Percentiles rank a stretch among this genome's conserved stretches.
These are phyloP conservation scores for Mimosa bimucronata DNA, from an alignment of 306 rosid species.

Conservation along the genomic window DNA sequence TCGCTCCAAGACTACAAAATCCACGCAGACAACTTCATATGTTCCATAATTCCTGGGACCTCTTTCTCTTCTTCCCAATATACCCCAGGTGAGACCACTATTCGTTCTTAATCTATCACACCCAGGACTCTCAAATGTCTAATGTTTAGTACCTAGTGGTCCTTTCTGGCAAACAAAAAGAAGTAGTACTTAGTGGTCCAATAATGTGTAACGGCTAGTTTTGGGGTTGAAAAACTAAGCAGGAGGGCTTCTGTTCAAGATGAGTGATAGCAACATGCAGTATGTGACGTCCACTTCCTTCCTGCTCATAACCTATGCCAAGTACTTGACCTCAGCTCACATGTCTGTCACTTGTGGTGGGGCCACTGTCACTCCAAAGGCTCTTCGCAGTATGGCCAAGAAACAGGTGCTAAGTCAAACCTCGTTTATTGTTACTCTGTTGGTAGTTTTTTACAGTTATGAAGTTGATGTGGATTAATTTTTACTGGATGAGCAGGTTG, in stretches of 20 bases:
- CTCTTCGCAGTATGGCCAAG: conserved; percentile 75
- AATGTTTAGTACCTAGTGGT: conserved; percentile 31
- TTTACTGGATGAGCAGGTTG: conserved; percentile 58
- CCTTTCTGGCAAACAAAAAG: not conserved
- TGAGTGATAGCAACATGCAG: conserved; percentile 90
- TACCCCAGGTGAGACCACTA: conserved; percentile 67
- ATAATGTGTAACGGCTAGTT: conserved; percentile 52
- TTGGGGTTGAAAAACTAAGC: conserved; percentile 2
- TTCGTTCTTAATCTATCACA: not conserved
- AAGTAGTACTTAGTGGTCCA: conserved; percentile 44
- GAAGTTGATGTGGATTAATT: not conserved
- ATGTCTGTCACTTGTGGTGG: conserved; percentile 75
- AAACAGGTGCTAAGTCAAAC: conserved; percentile 60
- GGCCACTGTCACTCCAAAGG: conserved; percentile 58
- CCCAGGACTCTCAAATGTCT: too few species aligned
- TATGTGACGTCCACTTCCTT: conserved; percentile 96
- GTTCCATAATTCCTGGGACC: conserved; percentile 85
- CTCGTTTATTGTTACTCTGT: not conserved
- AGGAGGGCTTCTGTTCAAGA: conserved; percentile 96
- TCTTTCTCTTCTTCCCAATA: conserved; percentile 75
- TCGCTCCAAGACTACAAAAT: conserved; percentile 92
- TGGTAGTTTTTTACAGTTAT: not conserved
- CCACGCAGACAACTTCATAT: conserved; percentile 84
- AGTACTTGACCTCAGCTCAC: conserved; percentile 77
- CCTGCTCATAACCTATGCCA: conserved; percentile 83